Percentiles rank a stretch among this genome's conserved stretches.
These are phyloP conservation scores for Cyberlindnera mycetangii DNA, from an alignment of 805 yeast genomes.

Conservation along the genomic window DNA sequence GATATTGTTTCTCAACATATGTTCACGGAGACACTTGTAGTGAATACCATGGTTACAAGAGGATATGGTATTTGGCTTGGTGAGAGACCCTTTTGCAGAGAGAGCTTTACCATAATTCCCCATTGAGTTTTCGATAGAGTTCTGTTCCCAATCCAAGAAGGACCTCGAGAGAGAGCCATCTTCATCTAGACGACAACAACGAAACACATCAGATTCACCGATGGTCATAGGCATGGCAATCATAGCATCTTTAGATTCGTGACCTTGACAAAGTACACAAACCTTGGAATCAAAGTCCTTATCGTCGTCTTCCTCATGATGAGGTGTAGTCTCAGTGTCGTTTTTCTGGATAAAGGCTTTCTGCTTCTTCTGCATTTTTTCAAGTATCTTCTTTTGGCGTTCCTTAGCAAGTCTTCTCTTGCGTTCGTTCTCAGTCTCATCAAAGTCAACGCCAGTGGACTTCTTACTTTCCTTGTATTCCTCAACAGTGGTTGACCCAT, in stretches of 20 bases:
- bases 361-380: constrained; percentile 70
- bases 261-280: constrained; percentile 62
- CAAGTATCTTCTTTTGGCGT: constrained; percentile 59
- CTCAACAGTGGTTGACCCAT: constrained; percentile 53
- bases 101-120: constrained; percentile 30
- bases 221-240: constrained; percentile 60
- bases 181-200: constrained; percentile 19
- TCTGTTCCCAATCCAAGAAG: constrained; percentile 24
- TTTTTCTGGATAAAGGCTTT: constrained; percentile 63
- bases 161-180: constrained; percentile 11
- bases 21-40: constrained; percentile 67
- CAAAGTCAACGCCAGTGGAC: constrained; percentile 34
- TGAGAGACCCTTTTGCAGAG: constrained; percentile 9
- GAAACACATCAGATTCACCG: constrained; percentile 33
- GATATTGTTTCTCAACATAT: constrained; percentile 52
- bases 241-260: constrained; percentile 40
- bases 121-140: constrained; percentile 20
- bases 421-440: constrained; percentile 55
- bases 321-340: constrained; percentile 37
- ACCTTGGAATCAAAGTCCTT: constrained; percentile 28
- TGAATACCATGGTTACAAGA: constrained; percentile 97
- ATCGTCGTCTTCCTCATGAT: constrained; percentile 21
- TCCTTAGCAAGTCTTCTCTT: constrained; percentile 56
- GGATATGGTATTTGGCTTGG: constrained; percentile 12
- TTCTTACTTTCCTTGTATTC: constrained; percentile 47